phyloP scores from a whole-genome alignment of 768 basidiomycete genomes.

The Crassisporium funariophilum region DNA sequence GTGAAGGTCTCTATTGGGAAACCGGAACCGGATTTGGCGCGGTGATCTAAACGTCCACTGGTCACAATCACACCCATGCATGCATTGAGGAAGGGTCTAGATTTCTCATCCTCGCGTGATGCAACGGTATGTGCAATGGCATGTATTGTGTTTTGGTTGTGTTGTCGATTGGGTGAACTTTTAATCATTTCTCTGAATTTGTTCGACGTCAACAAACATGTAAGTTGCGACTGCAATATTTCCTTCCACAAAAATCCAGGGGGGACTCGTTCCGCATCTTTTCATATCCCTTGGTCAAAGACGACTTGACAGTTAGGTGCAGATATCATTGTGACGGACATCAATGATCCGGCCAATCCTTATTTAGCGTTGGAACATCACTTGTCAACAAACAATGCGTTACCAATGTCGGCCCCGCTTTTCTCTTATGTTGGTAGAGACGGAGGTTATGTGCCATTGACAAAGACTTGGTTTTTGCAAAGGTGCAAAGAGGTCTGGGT shows the following conservation, averaged over 20 bases:
- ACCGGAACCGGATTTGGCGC: constrained; percentile 8
- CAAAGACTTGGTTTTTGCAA: too few species aligned
- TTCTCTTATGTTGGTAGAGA: too few species aligned
- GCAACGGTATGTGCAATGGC: constrained; percentile 2
- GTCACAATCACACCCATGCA: constrained; percentile 6
- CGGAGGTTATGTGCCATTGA: too few species aligned
- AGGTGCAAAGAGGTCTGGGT: too few species aligned
- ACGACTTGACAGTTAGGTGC: constrained; percentile 28
- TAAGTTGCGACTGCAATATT: constrained; percentile 5
- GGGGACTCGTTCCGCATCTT: constrained; percentile 12
- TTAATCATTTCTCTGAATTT: constrained; percentile 8
- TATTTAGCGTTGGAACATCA: too few species aligned
- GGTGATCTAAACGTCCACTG: constrained; percentile 11
- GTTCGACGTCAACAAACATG: constrained; percentile 19
- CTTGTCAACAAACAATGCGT: too few species aligned
- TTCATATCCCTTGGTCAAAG: constrained; percentile 40
- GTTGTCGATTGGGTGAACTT: constrained; percentile 19
- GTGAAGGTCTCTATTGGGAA: constrained; percentile 10
- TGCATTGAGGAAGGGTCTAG: constrained; percentile 4
- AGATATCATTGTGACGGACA: constrained; percentile 25
- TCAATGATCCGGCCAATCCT: too few species aligned
- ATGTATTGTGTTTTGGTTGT: constrained; percentile 7
- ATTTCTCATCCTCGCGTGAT: constrained; percentile 8
- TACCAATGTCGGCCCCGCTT: too few species aligned
- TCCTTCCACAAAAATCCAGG: background rate